These are phyloP conservation scores for Linum usitatissimum DNA, from an alignment of 345 rosid species.

Conservation along the genomic window DNA sequence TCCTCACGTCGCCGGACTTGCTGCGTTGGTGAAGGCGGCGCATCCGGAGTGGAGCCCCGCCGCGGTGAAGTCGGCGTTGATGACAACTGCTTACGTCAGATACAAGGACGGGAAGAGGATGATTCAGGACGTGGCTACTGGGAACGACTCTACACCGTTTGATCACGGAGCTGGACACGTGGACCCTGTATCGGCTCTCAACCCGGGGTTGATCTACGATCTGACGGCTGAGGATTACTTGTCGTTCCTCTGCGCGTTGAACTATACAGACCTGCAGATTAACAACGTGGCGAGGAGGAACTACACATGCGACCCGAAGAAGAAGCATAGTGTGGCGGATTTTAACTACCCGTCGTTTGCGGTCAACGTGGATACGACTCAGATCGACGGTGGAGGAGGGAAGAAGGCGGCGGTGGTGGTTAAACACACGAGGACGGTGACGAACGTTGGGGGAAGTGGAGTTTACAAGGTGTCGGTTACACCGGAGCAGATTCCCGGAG, in stretches of 20 bases:
- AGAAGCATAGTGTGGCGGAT: constrained; percentile 14
- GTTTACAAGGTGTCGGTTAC: constrained; percentile 38
- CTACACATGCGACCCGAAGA: constrained; percentile 12
- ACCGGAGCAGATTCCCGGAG: constrained; percentile 22
- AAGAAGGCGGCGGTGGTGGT: constrained; percentile 11
- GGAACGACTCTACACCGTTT: constrained; percentile 20
- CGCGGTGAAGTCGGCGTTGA: constrained; percentile 18
- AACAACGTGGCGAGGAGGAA: constrained; percentile 15
- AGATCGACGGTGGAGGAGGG: constrained; percentile 4
- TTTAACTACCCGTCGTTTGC: constrained; percentile 26
- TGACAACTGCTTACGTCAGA: constrained; percentile 25
- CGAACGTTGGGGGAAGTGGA: constrained; percentile 19
- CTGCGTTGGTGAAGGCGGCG: constrained; percentile 16
- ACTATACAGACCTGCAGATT: constrained; percentile 17
- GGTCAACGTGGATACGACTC: constrained; percentile 10
- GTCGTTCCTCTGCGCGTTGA: constrained; percentile 21
- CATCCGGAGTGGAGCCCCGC: constrained; percentile 27
- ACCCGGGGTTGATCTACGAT: constrained; percentile 24
- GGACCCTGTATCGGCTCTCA: constrained; percentile 19
- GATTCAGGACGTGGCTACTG: constrained; percentile 15
- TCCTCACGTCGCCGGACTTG: constrained; percentile 23
- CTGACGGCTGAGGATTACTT: constrained; percentile 19
- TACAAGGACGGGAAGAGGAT: constrained; percentile 12
- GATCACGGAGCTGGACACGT: constrained; percentile 27
- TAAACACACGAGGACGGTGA: constrained; percentile 32